Evolutionary conservation across 1,139 yeast genomes (phyloP).

Genomic region (Blastobotrys apis): DNA sequence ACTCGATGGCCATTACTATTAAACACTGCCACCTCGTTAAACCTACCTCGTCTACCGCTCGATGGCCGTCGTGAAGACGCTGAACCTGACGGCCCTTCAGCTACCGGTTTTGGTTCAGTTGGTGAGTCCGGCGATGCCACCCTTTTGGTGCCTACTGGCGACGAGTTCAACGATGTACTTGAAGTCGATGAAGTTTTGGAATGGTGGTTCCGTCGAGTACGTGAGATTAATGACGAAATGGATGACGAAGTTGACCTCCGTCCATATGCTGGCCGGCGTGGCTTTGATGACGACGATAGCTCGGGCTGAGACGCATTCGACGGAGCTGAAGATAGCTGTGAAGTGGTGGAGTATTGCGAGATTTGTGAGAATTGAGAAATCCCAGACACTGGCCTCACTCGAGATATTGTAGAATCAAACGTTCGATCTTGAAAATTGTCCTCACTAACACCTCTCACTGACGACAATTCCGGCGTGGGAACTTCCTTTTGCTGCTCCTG

Average conservation of each 20-base stretch:
- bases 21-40: slow-evolving; percentile 27
- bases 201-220: slow-evolving; percentile 23
- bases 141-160: slow-evolving; percentile 21
- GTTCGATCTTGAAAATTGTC: too few relatives aligned
- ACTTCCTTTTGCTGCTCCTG: too few relatives aligned
- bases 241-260: slow-evolving; percentile 35
- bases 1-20: slow-evolving; percentile 9
- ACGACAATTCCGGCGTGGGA: too few relatives aligned
- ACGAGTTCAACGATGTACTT: slow-evolving; percentile 28
- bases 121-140: slow-evolving; percentile 16
- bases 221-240: slow-evolving; percentile 29
- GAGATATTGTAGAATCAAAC: not conserved
- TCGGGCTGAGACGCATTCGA: slow-evolving; percentile 24
- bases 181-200: slow-evolving; percentile 35
- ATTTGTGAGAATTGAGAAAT: slow-evolving; percentile 57
- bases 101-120: too few relatives aligned
- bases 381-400: slow-evolving; percentile 59
- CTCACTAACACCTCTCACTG: too few relatives aligned
- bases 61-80: slow-evolving; percentile 6
- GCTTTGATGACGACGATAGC: not conserved
- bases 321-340: slow-evolving; percentile 27
- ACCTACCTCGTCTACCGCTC: slow-evolving; percentile 18
- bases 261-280: slow-evolving; percentile 25
- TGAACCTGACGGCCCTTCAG: too few relatives aligned
- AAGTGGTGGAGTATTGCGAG: slow-evolving; percentile 44